Evolutionary conservation across 495 filamentous ascomycete genomes (phyloP).

Genomic region (Annulohypoxylon maeteangense): DNA sequence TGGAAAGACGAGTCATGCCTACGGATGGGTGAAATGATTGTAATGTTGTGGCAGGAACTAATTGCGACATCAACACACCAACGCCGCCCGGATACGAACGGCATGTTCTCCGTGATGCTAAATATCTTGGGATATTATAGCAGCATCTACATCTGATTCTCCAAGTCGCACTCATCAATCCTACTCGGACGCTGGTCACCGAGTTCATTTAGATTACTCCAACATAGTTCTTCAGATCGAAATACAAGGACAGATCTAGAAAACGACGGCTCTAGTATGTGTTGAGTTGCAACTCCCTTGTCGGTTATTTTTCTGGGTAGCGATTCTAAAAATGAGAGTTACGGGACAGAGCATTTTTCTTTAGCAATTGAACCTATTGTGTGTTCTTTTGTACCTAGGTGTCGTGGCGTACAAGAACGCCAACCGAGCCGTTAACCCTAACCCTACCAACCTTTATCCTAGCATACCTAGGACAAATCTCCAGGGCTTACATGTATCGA

Average conservation of each 20-base stretch:
- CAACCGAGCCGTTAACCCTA: too few relatives aligned
- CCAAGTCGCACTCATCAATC: neutral
- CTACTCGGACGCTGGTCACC: too few relatives aligned
- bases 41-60: neutral
- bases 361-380: too few relatives aligned
- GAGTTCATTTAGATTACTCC: neutral
- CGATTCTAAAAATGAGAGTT: too few relatives aligned
- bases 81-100: neutral
- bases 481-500: too few relatives aligned
- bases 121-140: neutral
- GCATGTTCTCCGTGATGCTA: neutral
- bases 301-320: too few relatives aligned
- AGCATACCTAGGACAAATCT: too few relatives aligned
- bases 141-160: neutral
- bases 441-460: too few relatives aligned
- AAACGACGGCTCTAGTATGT: neutral
- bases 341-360: too few relatives aligned
- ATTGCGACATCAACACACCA: slow-evolving; percentile 4
- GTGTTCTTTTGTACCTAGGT: too few relatives aligned
- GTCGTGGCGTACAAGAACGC: too few relatives aligned
- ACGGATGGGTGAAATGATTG: neutral
- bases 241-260: neutral
- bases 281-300: too few relatives aligned
- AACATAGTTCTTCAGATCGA: neutral
- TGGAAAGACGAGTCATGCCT: neutral